Percentiles rank a stretch among this genome's conserved stretches.
Evolutionary conservation across 495 filamentous ascomycete genomes (phyloP).

Genomic region (Talaromyces proteolyticus): DNA sequence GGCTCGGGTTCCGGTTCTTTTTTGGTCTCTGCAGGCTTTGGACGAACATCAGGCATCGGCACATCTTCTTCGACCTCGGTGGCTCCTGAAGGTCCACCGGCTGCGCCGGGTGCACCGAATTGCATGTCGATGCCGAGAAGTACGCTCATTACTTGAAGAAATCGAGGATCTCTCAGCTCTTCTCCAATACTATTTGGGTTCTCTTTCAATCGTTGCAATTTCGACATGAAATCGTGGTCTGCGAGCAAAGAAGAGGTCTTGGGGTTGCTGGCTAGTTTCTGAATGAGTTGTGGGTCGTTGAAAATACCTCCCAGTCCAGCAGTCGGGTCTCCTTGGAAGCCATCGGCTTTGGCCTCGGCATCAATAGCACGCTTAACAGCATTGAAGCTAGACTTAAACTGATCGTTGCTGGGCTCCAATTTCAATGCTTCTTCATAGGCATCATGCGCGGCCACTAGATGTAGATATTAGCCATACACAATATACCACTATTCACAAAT

Average conservation of each 20-base stretch:
- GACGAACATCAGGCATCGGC: constrained; percentile 67
- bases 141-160: constrained; percentile 92
- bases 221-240: constrained; percentile 83
- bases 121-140: constrained; percentile 92
- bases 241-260: constrained; percentile 84
- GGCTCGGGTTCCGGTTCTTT: constrained; percentile 59
- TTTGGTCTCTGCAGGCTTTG: constrained; percentile 39
- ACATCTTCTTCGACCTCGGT: constrained; percentile 66
- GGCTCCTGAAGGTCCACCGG: constrained; percentile 25
- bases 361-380: constrained; percentile 86
- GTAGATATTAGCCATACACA: constrained; percentile 3
- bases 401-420: constrained; percentile 83
- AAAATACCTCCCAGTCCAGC: constrained; percentile 86
- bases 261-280: constrained; percentile 89
- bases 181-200: constrained; percentile 76
- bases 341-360: constrained; percentile 64
- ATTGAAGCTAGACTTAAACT: constrained; percentile 81
- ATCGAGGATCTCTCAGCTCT: constrained; percentile 81
- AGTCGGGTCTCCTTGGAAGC: constrained; percentile 58
- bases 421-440: constrained; percentile 91
- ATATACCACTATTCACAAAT: not conserved
- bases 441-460: constrained; percentile 66
- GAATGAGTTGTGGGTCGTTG: constrained; percentile 80
- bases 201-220: constrained; percentile 70
- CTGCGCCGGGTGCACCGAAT: constrained; percentile 57